Evolutionary conservation across 345 rosid species (phyloP).

Genomic region (Bruguiera parviflora): DNA sequence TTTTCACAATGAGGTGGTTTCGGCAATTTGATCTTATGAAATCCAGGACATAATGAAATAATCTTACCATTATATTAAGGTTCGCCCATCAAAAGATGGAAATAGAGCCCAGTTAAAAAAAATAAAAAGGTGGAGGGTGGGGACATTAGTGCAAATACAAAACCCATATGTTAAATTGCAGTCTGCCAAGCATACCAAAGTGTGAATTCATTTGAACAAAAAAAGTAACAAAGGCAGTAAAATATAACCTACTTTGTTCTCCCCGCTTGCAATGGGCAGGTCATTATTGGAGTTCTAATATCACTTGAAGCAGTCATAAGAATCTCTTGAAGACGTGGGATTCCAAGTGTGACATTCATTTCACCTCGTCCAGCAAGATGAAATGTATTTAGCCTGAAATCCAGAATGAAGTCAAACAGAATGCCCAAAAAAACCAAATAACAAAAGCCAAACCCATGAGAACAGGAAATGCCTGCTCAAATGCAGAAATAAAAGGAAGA

Average conservation of each 20-base stretch:
- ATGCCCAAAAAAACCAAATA: neutral
- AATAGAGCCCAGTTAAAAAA: neutral
- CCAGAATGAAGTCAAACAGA: constrained; percentile 4
- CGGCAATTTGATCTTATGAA: neutral
- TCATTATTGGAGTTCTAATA: constrained; percentile 89
- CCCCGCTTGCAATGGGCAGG: constrained; percentile 72
- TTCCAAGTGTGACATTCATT: constrained; percentile 97
- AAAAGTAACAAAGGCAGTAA: neutral
- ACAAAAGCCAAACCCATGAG: neutral
- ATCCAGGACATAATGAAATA: neutral
- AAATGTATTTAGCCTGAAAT: constrained; percentile 84
- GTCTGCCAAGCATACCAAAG: too few relatives aligned
- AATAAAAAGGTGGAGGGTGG: too few relatives aligned
- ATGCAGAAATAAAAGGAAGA: neutral
- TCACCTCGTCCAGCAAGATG: constrained; percentile 99
- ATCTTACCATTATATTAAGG: neutral
- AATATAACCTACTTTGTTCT: constrained; percentile 52
- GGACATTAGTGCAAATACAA: too few relatives aligned
- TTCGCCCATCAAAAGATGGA: neutral
- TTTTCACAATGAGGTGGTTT: neutral
- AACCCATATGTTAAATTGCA: too few relatives aligned
- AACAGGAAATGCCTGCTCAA: neutral
- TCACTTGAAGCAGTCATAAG: constrained; percentile 80
- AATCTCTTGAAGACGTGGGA: constrained; percentile 95
- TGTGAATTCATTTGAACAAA: neutral